phyloP scores from a whole-genome alignment of 768 basidiomycete species.

The Leccinellum albellum region DNA sequence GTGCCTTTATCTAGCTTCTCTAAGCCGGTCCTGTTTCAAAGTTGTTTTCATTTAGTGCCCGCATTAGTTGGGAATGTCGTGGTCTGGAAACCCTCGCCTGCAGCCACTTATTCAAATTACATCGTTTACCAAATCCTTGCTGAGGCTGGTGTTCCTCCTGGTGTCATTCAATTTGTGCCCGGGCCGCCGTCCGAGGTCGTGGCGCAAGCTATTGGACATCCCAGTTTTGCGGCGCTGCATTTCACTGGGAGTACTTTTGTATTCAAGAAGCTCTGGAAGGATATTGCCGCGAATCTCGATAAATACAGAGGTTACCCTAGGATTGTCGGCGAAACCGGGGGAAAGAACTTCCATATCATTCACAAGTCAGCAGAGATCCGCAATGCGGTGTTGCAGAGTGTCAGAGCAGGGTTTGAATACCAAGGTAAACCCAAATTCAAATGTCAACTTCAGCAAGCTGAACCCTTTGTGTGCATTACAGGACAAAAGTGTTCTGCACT shows the following conservation, averaged over 20 bases:
- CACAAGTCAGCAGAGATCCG: conserved; percentile 82
- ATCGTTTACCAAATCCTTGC: conserved; percentile 84
- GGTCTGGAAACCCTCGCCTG: conserved; percentile 97
- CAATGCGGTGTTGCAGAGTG: conserved; percentile 86
- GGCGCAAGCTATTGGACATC: conserved; percentile 74
- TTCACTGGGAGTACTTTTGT: conserved; percentile 95
- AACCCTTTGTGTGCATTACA: conserved; percentile 22
- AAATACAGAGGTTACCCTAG: conserved; percentile 86
- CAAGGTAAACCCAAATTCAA: conserved; percentile 52
- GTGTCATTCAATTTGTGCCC: conserved; percentile 96
- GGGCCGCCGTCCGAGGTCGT: conserved; percentile 85
- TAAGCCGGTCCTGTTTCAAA: not conserved
- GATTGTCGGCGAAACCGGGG: conserved; percentile 96
- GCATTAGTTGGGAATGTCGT: conserved; percentile 93
- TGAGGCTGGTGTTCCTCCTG: conserved; percentile 91
- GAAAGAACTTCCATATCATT: conserved; percentile 97
- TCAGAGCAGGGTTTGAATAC: conserved; percentile 93
- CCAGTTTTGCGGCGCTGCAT: conserved; percentile 82
- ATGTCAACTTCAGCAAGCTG: not conserved
- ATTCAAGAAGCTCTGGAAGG: conserved; percentile 96
- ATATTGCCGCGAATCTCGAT: conserved; percentile 86
- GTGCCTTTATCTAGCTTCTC: conserved; percentile 3
- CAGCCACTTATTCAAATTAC: conserved; percentile 94
- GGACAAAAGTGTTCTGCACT: conserved; percentile 97
- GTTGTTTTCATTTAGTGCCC: conserved; percentile 51